Base-by-base conservation (phyloP, 2,329 filamentous ascomycete genomes). In the Aspergillus tubingensis region DNA sequence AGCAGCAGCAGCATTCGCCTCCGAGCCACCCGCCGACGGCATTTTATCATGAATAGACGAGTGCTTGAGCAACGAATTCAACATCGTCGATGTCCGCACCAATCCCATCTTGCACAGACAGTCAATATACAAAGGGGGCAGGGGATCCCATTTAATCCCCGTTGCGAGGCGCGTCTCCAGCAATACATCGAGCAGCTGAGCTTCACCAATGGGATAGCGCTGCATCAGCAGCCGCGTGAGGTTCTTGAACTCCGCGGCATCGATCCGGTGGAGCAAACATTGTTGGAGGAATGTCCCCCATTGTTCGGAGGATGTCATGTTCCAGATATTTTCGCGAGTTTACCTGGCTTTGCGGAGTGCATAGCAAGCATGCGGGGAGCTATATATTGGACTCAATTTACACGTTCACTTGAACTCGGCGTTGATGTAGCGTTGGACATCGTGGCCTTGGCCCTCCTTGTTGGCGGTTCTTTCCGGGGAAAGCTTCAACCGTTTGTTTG, bases 81-180 rank as follows among this genome's bases (percentile, higher is more conserved):
- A 57, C 5, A 77, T 73, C 17, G 72, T 68, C 0, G 76, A 70
- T n/a, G 70, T 65, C 55, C 72, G 75, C 10, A 76, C 67, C 43
- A 66, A 64, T 1, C 72, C 73, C 50, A 70, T 62, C 59, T 72
- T 76, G 58, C 72, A 74, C 13, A 79, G 62, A 36, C 70, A 69
- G 59, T 79, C 76, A 38, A 77, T 70, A 65, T 79, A 79, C 13
- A 76, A 66, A 8, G 77, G 77, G 58, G 79, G 66, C 36, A 79
- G 63, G n/a, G 77, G 77, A 60, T 79, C 77, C 76, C 77, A 79
- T 47, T 72, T 68, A 55, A 77, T 65, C 38, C 65, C 68, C 6
- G 74, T 72, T 21, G 68, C 63, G 5, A 68, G 63, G 39, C 72
- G 74, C n/a, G 71, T 68, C 39, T 74, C 70, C 2, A 79, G 64